Conservation (phyloP, 768 basidiomycete genomes). For the Ephemerocybe angulata region DNA sequence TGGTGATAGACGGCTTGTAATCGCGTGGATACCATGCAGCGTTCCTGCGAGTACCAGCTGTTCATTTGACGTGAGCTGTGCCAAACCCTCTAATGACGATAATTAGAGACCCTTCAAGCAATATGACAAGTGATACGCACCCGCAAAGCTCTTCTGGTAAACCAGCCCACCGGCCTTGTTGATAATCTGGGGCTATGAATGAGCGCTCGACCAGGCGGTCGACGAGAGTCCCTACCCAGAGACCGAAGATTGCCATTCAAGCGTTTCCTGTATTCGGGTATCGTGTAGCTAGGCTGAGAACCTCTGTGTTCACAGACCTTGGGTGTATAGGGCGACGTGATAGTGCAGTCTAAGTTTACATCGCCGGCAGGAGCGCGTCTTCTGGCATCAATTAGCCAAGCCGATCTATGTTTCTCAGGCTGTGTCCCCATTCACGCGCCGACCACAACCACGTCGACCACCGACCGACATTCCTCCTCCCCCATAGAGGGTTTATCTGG, state of each 20-base stretch:
- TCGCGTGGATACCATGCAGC: conserved; percentile 97
- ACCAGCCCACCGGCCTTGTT: conserved; percentile 98
- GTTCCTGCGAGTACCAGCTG: conserved; percentile 95
- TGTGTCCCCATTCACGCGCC: not conserved
- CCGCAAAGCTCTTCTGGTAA: conserved; percentile 89
- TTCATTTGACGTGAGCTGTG: conserved; percentile 88
- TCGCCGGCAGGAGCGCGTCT: too few species aligned
- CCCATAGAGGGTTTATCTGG: not conserved
- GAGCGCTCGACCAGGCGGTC: not conserved
- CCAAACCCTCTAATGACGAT: conserved; percentile 76
- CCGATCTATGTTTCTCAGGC: not conserved
- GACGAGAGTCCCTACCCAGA: conserved; percentile 59
- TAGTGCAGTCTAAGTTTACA: too few species aligned
- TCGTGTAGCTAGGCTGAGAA: too few species aligned
- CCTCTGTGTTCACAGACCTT: too few species aligned
- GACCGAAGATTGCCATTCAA: conserved; percentile 71
- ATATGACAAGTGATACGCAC: conserved; percentile 37
- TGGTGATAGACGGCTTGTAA: conserved; percentile 88
- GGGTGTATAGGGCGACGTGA: too few species aligned
- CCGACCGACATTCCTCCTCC: not conserved
- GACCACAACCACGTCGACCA: conserved; percentile 1
- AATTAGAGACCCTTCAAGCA: conserved; percentile 12
- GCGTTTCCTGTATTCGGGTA: not conserved
- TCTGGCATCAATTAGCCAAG: too few species aligned
- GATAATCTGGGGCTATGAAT: conserved; percentile 59